Percentiles rank a stretch among this genome's conserved stretches.
These are phyloP conservation scores for Serendipita sp. DNA, from an alignment of 768 basidiomycete species.

Conservation along the genomic window DNA sequence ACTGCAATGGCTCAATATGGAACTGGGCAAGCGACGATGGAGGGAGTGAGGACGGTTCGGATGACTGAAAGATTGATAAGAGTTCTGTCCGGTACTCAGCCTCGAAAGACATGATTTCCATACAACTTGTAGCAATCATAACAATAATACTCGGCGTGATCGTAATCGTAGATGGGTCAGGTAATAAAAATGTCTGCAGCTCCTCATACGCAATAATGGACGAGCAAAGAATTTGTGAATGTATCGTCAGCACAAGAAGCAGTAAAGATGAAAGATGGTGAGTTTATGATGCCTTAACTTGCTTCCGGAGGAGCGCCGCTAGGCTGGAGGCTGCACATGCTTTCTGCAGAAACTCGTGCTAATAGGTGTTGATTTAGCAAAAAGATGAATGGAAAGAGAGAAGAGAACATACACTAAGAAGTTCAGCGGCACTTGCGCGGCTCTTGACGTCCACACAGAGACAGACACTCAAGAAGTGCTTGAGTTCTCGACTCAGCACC, in stretches of 20 bases:
- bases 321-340: conserved; percentile 69
- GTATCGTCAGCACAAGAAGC: no score
- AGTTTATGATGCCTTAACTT: conserved; percentile 15
- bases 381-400: conserved; percentile 3
- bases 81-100: background rate
- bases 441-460: conserved; percentile 92
- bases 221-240: no score
- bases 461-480: conserved; percentile 95
- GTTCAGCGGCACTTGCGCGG: conserved; percentile 70
- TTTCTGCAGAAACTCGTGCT: conserved; percentile 93
- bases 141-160: background rate
- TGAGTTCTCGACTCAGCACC: conserved; percentile 76
- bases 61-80: background rate
- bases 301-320: conserved; percentile 55
- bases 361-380: background rate
- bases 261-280: background rate
- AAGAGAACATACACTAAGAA: conserved; percentile 49
- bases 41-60: background rate
- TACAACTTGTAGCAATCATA: background rate
- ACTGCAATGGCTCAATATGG: background rate
- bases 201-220: no score
- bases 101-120: background rate
- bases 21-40: background rate
- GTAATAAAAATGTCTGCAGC: no score
- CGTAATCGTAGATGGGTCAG: no score